Evolutionary conservation across 228 moss, liverwort and hornwort genomes (phyloP).

Genomic region (Sphagnum magellanicum): DNA sequence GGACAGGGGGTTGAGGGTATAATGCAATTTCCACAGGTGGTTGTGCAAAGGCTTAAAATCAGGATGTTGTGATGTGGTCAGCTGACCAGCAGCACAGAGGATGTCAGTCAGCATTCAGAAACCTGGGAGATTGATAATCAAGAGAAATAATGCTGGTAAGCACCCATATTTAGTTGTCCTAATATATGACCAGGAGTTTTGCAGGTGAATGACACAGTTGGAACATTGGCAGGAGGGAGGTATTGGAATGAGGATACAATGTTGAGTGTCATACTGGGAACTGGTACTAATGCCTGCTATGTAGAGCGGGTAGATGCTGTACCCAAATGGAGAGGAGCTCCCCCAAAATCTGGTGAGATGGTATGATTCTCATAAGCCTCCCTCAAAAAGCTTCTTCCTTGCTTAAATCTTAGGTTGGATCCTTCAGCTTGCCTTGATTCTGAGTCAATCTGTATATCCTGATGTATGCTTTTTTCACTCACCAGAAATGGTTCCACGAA

Average conservation of each 20-base stretch:
- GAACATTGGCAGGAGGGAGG: slow-evolving; percentile 77
- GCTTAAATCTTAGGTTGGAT: not conserved
- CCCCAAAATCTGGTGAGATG: slow-evolving; percentile 62
- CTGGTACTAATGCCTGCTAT: slow-evolving; percentile 86
- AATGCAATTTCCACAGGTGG: too few relatives aligned
- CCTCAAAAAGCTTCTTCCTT: not conserved
- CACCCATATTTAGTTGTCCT: too few relatives aligned
- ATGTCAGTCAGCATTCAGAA: too few relatives aligned
- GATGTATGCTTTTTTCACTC: too few relatives aligned
- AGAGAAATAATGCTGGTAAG: too few relatives aligned
- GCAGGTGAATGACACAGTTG: slow-evolving; percentile 88
- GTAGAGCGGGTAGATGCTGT: slow-evolving; percentile 63
- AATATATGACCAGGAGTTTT: not conserved
- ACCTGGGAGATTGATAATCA: too few relatives aligned
- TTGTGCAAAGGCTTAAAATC: too few relatives aligned
- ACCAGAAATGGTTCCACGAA: too few relatives aligned
- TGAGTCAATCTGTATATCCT: too few relatives aligned
- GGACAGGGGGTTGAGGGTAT: too few relatives aligned
- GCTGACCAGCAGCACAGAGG: too few relatives aligned
- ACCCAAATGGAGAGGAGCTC: slow-evolving; percentile 44
- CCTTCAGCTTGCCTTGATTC: not conserved
- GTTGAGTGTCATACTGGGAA: slow-evolving; percentile 80
- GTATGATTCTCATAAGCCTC: slow-evolving; percentile 9
- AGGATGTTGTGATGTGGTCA: too few relatives aligned
- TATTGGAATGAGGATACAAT: slow-evolving; percentile 69